A percentile compares a stretch with the other conserved stretches of the same genome.
Conservation (phyloP, 306 rosid genomes). For the Dryas drummondii region DNA sequence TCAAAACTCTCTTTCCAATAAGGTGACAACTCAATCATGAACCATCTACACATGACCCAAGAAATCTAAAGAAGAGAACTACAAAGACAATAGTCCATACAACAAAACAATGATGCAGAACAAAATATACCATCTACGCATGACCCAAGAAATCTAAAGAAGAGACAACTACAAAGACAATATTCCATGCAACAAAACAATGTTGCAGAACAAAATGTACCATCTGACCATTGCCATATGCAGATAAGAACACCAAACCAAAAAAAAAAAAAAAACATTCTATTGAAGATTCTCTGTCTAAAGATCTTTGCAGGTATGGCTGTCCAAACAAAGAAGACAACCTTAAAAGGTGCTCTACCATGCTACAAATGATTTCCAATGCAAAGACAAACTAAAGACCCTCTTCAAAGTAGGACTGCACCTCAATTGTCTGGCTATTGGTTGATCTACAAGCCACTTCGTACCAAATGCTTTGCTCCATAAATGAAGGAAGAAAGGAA, state of each 20-base stretch:
- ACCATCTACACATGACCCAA: not conserved
- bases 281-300: not conserved
- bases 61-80: too few species aligned
- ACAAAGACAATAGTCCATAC: not conserved
- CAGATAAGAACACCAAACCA: not conserved
- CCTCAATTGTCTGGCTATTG: not conserved
- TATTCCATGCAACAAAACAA: not conserved
- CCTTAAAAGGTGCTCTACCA: not conserved
- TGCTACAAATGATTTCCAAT: not conserved
- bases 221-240: not conserved
- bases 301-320: not conserved
- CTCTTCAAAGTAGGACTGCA: not conserved
- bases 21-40: not conserved
- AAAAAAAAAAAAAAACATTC: not conserved
- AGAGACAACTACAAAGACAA: too few species aligned
- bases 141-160: too few species aligned
- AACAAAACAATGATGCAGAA: not conserved
- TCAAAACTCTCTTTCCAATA: not conserved
- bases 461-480: not conserved
- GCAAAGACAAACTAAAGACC: not conserved
- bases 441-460: not conserved
- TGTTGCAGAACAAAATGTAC: not conserved
- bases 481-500: not conserved
- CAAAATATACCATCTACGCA: not conserved
- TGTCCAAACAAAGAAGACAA: constrained; percentile 3